Percentiles rank a stretch among this genome's conserved stretches.
Evolutionary conservation across 352 stramenopile species (phyloP).

Genomic region (Phytophthora sp.): DNA sequence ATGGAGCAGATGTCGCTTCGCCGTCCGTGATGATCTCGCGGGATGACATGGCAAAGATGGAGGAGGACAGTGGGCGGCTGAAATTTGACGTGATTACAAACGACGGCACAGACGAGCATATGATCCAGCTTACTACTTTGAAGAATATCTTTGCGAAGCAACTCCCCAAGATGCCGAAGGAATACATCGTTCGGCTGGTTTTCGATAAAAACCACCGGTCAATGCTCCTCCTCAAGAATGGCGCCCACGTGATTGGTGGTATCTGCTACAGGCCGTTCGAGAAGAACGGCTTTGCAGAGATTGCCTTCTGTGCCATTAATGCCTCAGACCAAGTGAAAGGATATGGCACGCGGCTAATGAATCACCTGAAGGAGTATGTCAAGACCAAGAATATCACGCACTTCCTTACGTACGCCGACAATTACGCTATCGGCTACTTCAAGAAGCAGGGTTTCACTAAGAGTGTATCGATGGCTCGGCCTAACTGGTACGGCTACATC

Average conservation of each 20-base stretch:
- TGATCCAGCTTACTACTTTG: constrained; percentile 94
- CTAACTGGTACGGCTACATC: constrained; percentile 98
- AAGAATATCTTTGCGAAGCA: constrained; percentile 99
- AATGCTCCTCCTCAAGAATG: constrained; percentile 94
- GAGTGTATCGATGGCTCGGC: constrained; percentile 83
- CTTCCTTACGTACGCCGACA: constrained; percentile 99
- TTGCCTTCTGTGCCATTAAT: constrained; percentile 99
- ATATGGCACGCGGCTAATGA: constrained; percentile 99
- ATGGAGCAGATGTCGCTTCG: constrained; percentile 14
- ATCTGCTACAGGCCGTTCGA: constrained; percentile 98
- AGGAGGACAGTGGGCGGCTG: constrained; percentile 78
- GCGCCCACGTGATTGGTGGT: constrained; percentile 94
- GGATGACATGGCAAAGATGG: constrained; percentile 89
- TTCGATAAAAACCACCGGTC: constrained; percentile 96
- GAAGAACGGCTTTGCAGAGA: constrained; percentile 97
- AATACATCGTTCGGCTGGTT: constrained; percentile 99
- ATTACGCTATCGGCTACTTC: constrained; percentile 99
- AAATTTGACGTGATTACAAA: constrained; percentile 93
- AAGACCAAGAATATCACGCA: constrained; percentile 92
- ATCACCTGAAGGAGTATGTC: constrained; percentile 98
- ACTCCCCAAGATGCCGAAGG: constrained; percentile 98
- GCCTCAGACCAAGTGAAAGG: constrained; percentile 96
- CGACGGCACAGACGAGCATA: constrained; percentile 86
- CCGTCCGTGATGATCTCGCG: constrained; percentile 74
- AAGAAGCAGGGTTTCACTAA: constrained; percentile 97